phyloP scores from a whole-genome alignment of 2,329 filamentous ascomycete genomes.

The Myrmaecium sp. region DNA sequence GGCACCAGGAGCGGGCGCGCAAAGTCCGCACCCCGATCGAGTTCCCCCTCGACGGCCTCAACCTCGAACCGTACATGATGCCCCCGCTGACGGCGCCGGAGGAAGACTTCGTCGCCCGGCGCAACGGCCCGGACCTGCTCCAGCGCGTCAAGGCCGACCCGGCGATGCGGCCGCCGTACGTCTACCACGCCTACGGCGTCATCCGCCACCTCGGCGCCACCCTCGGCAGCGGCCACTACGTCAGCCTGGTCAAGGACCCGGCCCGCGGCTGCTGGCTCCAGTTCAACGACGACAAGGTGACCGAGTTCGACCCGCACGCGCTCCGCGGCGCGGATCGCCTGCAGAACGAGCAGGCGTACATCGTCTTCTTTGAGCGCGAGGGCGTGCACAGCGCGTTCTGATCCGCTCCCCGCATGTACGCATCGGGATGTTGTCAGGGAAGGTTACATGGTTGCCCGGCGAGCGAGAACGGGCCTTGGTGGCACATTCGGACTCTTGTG shows the following conservation, averaged over 20 bases:
- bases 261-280: constrained; percentile 40
- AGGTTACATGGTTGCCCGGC: too few relatives aligned
- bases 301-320: constrained; percentile 39
- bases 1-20: constrained; percentile 35
- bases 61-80: constrained; percentile 43
- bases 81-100: constrained; percentile 23
- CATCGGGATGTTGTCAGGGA: too few relatives aligned
- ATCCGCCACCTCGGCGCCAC: constrained; percentile 57
- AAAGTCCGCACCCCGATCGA: constrained; percentile 59
- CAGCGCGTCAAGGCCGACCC: constrained; percentile 21
- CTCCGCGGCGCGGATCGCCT: constrained; percentile 31
- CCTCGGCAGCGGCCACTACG: constrained; percentile 64
- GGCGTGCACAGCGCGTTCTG: too few relatives aligned
- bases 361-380: constrained; percentile 41
- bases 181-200: constrained; percentile 76
- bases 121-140: constrained; percentile 9
- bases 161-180: constrained; percentile 39
- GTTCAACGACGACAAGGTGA: constrained; percentile 38
- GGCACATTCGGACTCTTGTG: too few relatives aligned
- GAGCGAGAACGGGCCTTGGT: too few relatives aligned
- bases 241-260: constrained; percentile 38
- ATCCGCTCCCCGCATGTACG: too few relatives aligned
- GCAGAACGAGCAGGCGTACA: constrained; percentile 47
- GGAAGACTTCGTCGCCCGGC: constrained; percentile 19
- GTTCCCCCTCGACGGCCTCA: constrained; percentile 59